These are phyloP conservation scores for Ascochyta fabae DNA, from an alignment of 2,329 filamentous ascomycete genomes.

Conservation along the genomic window DNA sequence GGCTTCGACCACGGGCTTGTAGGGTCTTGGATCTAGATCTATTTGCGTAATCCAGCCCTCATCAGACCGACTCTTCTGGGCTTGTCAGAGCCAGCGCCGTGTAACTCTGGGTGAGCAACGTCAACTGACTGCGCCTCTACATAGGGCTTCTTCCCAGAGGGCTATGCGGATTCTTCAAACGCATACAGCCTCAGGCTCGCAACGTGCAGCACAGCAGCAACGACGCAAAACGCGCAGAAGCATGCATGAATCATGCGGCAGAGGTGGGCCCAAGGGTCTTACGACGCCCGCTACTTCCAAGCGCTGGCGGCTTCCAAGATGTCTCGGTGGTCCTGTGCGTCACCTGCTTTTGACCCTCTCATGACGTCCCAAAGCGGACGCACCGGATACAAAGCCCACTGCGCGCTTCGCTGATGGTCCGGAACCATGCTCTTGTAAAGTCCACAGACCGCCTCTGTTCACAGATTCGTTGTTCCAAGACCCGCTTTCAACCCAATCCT, in stretches of 20 bases:
- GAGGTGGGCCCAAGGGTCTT: constrained; percentile 11
- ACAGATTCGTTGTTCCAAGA: constrained; percentile 17
- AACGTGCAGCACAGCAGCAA: constrained; percentile 7
- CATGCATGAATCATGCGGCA: constrained; percentile 14
- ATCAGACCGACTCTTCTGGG: constrained; percentile 13
- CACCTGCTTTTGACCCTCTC: constrained; percentile 19
- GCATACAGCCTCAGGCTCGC: constrained; percentile 15
- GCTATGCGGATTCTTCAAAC: constrained; percentile 10
- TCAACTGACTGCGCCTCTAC: constrained; percentile 7
- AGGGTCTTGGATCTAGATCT: constrained; percentile 13
- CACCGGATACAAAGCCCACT: constrained; percentile 31
- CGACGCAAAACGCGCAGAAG: constrained; percentile 9
- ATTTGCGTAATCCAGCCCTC: constrained; percentile 15
- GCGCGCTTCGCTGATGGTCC: constrained; percentile 20
- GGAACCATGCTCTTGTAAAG: constrained; percentile 21
- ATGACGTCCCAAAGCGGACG: constrained; percentile 28
- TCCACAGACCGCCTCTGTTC: constrained; percentile 20
- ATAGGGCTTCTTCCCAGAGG: not conserved
- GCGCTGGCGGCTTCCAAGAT: constrained; percentile 23
- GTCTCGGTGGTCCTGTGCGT: constrained; percentile 16
- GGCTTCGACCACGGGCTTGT: constrained; percentile 20
- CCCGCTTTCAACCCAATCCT: constrained; percentile 19
- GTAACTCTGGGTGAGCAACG: not conserved
- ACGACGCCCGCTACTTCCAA: constrained; percentile 11
- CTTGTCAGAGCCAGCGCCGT: not conserved